These are phyloP conservation scores for Hypocrella siamensis DNA, from an alignment of 2,329 filamentous ascomycete species.

Conservation along the genomic window DNA sequence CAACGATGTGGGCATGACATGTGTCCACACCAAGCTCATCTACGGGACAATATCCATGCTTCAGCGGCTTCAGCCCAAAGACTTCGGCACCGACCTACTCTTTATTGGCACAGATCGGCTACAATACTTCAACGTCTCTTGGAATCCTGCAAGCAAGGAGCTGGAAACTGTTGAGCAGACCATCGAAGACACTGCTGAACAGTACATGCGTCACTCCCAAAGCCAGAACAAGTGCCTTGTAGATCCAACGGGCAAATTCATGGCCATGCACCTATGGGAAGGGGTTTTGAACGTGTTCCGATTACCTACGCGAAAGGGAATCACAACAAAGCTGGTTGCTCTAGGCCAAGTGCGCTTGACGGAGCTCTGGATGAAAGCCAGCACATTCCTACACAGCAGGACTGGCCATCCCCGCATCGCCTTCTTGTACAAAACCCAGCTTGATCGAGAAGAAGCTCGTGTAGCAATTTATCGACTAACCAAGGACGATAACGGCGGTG, in stretches of 20 bases:
- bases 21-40: constrained; percentile 54
- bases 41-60: constrained; percentile 82
- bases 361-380: constrained; percentile 43
- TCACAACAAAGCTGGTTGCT: constrained; percentile 25
- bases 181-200: constrained; percentile 38
- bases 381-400: constrained; percentile 40
- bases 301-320: constrained; percentile 29
- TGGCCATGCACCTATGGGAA: constrained; percentile 45
- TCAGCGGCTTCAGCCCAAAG: constrained; percentile 59
- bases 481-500: constrained; percentile 38
- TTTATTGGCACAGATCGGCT: constrained; percentile 85
- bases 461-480: constrained; percentile 45
- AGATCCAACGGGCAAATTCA: constrained; percentile 55
- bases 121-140: constrained; percentile 79
- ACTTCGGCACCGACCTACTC: constrained; percentile 64
- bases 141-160: constrained; percentile 45
- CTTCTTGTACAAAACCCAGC: constrained; percentile 39
- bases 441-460: constrained; percentile 35
- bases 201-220: constrained; percentile 58
- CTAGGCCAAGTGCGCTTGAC: constrained; percentile 41
- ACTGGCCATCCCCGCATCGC: constrained; percentile 42
- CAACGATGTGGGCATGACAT: constrained; percentile 44
- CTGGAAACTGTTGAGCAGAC: constrained; percentile 35
- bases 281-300: constrained; percentile 41
- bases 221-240: constrained; percentile 72